These are phyloP conservation scores for Hanseniaspora lindneri DNA, from an alignment of 805 yeast genomes.

Conservation along the genomic window DNA sequence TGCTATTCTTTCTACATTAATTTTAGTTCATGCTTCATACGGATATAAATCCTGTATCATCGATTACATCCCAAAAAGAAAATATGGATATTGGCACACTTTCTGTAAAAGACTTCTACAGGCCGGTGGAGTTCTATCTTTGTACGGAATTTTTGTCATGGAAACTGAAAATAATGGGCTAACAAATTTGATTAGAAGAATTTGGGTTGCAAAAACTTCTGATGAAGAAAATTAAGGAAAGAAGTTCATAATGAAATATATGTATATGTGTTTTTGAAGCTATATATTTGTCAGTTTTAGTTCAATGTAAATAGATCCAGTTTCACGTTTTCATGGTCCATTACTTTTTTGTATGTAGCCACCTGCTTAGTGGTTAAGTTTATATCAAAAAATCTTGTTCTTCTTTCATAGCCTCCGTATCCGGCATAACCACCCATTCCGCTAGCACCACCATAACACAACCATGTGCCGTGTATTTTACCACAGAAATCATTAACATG, in stretches of 20 bases:
- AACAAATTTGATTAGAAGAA: constrained; percentile 34
- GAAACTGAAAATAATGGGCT: constrained; percentile 60
- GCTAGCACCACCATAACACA: constrained; percentile 86
- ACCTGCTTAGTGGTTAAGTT: constrained; percentile 28
- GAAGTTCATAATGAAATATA: no score
- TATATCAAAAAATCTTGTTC: constrained; percentile 61
- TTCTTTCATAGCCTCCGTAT: constrained; percentile 73
- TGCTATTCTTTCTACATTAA: constrained; percentile 41
- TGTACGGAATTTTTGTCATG: constrained; percentile 59
- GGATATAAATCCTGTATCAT: constrained; percentile 69
- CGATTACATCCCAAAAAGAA: constrained; percentile 68
- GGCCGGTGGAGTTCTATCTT: constrained; percentile 51
- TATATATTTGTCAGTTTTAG: no score
- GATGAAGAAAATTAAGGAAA: not conserved
- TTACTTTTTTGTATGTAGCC: constrained; percentile 3
- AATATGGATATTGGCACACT: constrained; percentile 53
- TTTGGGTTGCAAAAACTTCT: constrained; percentile 27
- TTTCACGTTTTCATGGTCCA: constrained; percentile 8
- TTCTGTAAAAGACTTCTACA: constrained; percentile 49
- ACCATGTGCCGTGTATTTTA: constrained; percentile 50
- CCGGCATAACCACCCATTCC: constrained; percentile 98
- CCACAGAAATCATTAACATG: constrained; percentile 90
- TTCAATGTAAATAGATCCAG: not conserved
- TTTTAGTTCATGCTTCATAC: constrained; percentile 53
- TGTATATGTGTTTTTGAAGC: no score